Conservation (phyloP, 73 alveolate genomes). For the Effrenium voratum region DNA sequence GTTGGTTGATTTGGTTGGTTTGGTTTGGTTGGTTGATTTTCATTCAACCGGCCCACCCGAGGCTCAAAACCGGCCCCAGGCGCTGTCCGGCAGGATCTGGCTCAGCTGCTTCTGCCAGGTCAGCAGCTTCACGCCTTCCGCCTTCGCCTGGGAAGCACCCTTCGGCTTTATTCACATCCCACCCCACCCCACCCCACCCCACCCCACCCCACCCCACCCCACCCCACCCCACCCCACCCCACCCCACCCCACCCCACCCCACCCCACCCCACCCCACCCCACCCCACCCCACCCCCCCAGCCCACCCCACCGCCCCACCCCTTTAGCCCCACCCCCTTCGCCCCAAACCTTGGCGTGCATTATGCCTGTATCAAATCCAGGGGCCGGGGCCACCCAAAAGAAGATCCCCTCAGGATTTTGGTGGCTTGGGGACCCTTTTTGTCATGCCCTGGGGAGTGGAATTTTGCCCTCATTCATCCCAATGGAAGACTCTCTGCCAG, state of each 20-base stretch:
- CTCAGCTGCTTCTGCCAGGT: conserved; percentile 68
- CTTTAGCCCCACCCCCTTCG: too few relatives aligned
- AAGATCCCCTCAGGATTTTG: too few relatives aligned
- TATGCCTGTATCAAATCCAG: too few relatives aligned
- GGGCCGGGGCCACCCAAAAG: too few relatives aligned
- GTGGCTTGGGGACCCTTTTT: too few relatives aligned
- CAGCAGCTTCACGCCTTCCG: conserved; percentile 42
- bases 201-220: neutral
- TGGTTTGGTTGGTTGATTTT: neutral
- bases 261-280: too few relatives aligned
- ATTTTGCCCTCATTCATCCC: too few relatives aligned
- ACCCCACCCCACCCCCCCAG: too few relatives aligned
- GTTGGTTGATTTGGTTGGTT: neutral
- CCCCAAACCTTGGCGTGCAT: too few relatives aligned
- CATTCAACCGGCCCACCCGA: neutral
- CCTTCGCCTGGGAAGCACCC: conserved; percentile 20
- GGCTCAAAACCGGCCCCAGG: neutral
- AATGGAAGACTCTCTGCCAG: too few relatives aligned
- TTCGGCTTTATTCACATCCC: neutral
- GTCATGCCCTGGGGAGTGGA: too few relatives aligned
- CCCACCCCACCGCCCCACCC: too few relatives aligned
- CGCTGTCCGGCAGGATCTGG: conserved; percentile 18
- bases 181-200: neutral
- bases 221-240: neutral
- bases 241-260: neutral